Conservation (phyloP, 2,329 filamentous ascomycete genomes). For the Xylaria sp. region DNA sequence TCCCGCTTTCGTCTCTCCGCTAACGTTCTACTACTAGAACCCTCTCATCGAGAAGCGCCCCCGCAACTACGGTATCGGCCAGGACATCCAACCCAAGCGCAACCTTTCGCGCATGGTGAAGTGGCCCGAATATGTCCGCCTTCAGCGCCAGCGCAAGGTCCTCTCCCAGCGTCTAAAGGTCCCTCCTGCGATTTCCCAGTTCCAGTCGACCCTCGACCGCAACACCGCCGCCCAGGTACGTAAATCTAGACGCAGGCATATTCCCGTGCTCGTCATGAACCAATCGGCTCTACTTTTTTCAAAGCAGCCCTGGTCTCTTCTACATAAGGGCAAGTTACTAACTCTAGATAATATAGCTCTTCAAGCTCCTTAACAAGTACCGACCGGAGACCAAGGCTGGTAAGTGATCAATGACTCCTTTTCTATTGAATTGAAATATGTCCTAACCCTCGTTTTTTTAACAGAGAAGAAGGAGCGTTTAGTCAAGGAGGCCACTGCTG, state of each 20-base stretch:
- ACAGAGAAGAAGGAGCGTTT: constrained; percentile 99
- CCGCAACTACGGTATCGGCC: constrained; percentile 98
- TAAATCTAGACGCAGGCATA: neutral
- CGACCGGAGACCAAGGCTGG: constrained; percentile 93
- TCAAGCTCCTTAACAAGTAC: constrained; percentile 99
- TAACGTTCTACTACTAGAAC: constrained; percentile 71
- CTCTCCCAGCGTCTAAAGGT: constrained; percentile 99
- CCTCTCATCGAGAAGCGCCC: constrained; percentile 98
- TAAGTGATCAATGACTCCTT: constrained; percentile 21
- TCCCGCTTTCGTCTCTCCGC: constrained; percentile 30
- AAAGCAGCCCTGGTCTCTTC: neutral
- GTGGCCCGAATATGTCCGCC: constrained; percentile 99
- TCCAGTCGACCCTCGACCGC: constrained; percentile 76
- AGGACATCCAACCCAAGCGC: constrained; percentile 96
- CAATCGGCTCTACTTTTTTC: neutral
- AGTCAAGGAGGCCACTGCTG: constrained; percentile 95
- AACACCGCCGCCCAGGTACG: constrained; percentile 90
- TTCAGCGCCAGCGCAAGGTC: constrained; percentile 95
- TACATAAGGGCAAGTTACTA: neutral
- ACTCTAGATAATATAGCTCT: constrained; percentile 51
- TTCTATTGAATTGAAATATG: neutral
- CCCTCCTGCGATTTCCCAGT: constrained; percentile 72
- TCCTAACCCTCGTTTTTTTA: constrained; percentile 12
- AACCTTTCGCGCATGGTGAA: constrained; percentile 99
- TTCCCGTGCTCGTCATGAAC: neutral